Evolutionary conservation across 1,139 yeast genomes (phyloP), one percentile per base, ranked within the genome.

Genomic region (Diutina sp.): DNA sequence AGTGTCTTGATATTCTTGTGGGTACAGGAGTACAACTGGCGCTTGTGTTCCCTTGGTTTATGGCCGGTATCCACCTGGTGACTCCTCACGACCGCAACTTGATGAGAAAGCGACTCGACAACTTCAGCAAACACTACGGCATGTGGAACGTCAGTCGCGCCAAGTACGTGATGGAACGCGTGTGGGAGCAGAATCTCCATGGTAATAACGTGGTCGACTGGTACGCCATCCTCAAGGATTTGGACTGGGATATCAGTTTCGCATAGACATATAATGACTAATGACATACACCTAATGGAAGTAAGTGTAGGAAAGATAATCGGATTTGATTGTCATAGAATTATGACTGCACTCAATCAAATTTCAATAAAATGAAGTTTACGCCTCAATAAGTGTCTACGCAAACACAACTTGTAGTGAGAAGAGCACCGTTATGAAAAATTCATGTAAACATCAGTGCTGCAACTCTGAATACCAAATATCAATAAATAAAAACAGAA

Each of bases 241-340:
- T 86, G 56, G 90, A 87, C 5, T 87, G 93, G 95, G 89, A 87
- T 65, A 72, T 87, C 56, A 85, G 86, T 67, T 86, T 87, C 74
- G 95, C 93, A 29, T 66, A 48, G 51, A 21, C 6, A 30, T 32
- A 16, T 12, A 47, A 14, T 11, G 35, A 48, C 9, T 21, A 46
- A 46, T 46, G 30, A 21, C n/a, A 21, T 9, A 46, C 30, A 18
- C 9, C 9, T 44, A 44, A n/a, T 44, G n/a, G n/a, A 11, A 35
- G 4, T 12, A 35, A 35, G 4, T 11, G 41, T 12, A n/a, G n/a
- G n/a, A n/a, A n/a, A n/a, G n/a, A n/a, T n/a, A n/a, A n/a, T n/a
- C n/a, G n/a, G n/a, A n/a, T n/a, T n/a, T n/a, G n/a, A 35, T 9
- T 35, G 41, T 4, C 9, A 9, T 4, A 21, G 3, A 3, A 21